phyloP scores from a whole-genome alignment of 495 filamentous ascomycete species.

The Hyaloscypha hepaticicola region DNA sequence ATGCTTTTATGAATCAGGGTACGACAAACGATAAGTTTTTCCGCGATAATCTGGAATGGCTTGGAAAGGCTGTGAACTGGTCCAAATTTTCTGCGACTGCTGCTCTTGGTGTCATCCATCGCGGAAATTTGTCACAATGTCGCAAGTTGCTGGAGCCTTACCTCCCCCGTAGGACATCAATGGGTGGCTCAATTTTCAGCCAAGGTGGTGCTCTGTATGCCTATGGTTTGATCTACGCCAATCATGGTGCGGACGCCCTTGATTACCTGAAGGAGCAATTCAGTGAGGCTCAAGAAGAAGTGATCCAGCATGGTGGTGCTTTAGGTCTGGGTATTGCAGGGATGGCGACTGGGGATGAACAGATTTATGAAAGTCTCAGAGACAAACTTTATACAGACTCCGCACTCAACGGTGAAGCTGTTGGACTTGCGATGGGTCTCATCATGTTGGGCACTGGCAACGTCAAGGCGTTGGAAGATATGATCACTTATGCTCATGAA shows the following conservation, averaged over 20 bases:
- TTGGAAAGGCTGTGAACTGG: conserved; percentile 99
- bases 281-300: conserved; percentile 82
- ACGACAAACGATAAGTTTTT: conserved; percentile 98
- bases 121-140: conserved; percentile 88
- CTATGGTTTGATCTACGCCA: conserved; percentile 94
- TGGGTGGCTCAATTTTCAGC: conserved; percentile 84
- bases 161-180: conserved; percentile 68
- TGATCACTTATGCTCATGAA: conserved; percentile 97
- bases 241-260: conserved; percentile 91
- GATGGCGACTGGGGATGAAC: conserved; percentile 90
- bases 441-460: conserved; percentile 97
- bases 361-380: conserved; percentile 89
- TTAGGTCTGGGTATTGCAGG: conserved; percentile 94
- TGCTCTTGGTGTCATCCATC: conserved; percentile 93
- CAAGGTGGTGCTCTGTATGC: conserved; percentile 96
- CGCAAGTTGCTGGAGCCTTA: conserved; percentile 94
- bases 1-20: conserved; percentile 99
- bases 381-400: conserved; percentile 87
- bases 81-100: conserved; percentile 99
- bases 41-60: conserved; percentile 95
- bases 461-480: conserved; percentile 83
- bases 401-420: conserved; percentile 94
- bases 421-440: conserved; percentile 91
- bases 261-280: conserved; percentile 88
- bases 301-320: conserved; percentile 95